Percentiles rank a stretch among this genome's conserved stretches.
These are phyloP conservation scores for Apophysomyces trapeziformis DNA, from an alignment of 371 early-diverging fungal genomes.

Conservation along the genomic window DNA sequence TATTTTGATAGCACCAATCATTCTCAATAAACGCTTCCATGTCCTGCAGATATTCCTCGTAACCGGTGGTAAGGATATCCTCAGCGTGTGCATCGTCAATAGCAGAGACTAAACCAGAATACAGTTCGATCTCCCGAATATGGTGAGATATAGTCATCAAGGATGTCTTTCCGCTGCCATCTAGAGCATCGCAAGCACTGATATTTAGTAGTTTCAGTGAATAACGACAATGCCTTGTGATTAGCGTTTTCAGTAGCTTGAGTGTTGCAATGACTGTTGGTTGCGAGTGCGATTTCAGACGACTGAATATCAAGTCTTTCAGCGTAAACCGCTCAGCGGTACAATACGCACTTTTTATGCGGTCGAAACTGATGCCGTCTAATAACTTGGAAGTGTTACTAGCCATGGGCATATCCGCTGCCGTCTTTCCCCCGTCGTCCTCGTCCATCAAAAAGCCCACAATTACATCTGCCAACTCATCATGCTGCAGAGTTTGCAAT, in stretches of 20 bases:
- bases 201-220: conserved; percentile 73
- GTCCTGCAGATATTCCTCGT: conserved; percentile 81
- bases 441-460: conserved; percentile 78
- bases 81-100: conserved; percentile 60
- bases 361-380: conserved; percentile 25
- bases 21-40: conserved; percentile 69
- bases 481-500: conserved; percentile 74
- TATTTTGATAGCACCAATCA: conserved; percentile 62
- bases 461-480: conserved; percentile 73
- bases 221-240: conserved; percentile 78
- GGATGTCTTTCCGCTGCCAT: conserved; percentile 31
- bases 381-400: background rate
- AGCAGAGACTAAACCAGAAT: conserved; percentile 69
- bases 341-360: conserved; percentile 39
- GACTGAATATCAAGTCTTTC: conserved; percentile 77
- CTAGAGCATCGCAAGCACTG: conserved; percentile 34
- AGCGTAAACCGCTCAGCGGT: conserved; percentile 70
- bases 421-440: conserved; percentile 40
- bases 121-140: conserved; percentile 68
- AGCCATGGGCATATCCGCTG: conserved; percentile 5
- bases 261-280: conserved; percentile 84
- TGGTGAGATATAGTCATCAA: conserved; percentile 62
- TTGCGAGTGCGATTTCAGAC: conserved; percentile 72
- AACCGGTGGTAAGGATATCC: conserved; percentile 64
- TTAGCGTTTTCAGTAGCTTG: conserved; percentile 76